Base-by-base conservation (phyloP, 768 basidiomycete genomes). In the Amanita muscaria region DNA sequence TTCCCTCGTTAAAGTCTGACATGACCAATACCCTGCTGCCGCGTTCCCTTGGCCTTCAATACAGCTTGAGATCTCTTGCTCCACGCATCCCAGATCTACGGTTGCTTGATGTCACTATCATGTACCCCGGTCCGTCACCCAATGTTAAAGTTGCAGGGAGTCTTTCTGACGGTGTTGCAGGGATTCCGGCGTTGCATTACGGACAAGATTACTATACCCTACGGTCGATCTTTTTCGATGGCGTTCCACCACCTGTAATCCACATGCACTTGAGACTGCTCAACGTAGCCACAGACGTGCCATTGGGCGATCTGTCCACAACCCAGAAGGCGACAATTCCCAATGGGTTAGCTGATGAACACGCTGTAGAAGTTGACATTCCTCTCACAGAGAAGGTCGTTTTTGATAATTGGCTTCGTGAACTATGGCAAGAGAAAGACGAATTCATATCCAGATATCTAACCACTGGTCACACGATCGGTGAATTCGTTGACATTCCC, bases 181-280 rank as follows among this genome's bases (percentile, higher is more conserved):
- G 86, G 8, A 74, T 94, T 31, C 89, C 91, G 12, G 72, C 77
- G 2, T 70, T 74, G 55, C 80, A 78, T 23, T 92, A 87, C 55
- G 91, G 91, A 0, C 92, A 96, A 62, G 74, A 77, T 18, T 88
- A 82, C 60, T 97, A 94, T 61, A 92, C 89, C 32, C 66, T 98
- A 31, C 79, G 85, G 32, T 92, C 91, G 5, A 82, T 96, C 49
- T 96, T 94, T 64, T 71, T 83, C 46, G 72, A 82, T 50, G 74
- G 85, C 3, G 65, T 89, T 3, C 73, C 92, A 3, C 92, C 94
- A 1, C 94, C 93, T 0, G 65, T 70, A 6, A 73, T 99, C 29
- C 88, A 94, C 63, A 73, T 97, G 54, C 94, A 98, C 59, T 59
- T 98, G 32, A 79, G 89, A 37, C 65, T 83, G 51, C 89, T 87